Conservation (phyloP, 164 flowering plant genomes). For the Sedum album region DNA sequence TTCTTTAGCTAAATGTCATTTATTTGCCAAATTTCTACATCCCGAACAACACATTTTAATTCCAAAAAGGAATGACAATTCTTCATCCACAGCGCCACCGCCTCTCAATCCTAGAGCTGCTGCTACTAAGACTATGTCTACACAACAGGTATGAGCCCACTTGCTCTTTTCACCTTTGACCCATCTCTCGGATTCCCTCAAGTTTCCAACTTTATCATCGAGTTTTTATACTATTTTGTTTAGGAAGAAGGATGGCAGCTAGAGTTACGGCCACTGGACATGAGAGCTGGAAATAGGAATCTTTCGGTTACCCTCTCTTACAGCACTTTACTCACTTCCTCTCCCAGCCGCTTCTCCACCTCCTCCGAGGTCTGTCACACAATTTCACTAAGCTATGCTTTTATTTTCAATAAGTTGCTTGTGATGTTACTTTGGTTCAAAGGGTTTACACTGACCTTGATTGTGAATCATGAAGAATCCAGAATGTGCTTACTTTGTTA, state of each 20-base stretch:
- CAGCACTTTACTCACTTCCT: slow-evolving; percentile 32
- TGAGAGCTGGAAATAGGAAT: slow-evolving; percentile 22
- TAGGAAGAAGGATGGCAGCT: slow-evolving; percentile 43
- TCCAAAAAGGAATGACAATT: too few species aligned
- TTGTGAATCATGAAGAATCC: too few species aligned
- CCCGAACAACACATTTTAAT: too few species aligned
- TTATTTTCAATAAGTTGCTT: too few species aligned
- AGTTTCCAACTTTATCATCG: not conserved
- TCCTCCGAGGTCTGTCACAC: slow-evolving; percentile 15
- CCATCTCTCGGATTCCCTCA: not conserved
- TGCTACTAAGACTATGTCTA: not conserved
- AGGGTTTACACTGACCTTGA: too few species aligned
- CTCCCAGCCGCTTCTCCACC: slow-evolving; percentile 22
- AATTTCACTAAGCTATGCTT: too few species aligned
- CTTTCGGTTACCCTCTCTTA: slow-evolving; percentile 25
- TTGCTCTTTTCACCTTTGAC: not conserved
- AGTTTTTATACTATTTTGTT: not conserved
- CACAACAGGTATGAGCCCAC: not conserved
- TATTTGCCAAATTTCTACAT: too few species aligned
- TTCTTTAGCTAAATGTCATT: too few species aligned
- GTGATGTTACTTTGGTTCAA: too few species aligned
- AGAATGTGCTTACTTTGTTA: too few species aligned
- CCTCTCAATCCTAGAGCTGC: not conserved
- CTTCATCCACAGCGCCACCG: slow-evolving; percentile 12
- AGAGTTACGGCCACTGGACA: slow-evolving; percentile 26